A percentile compares a stretch with the other conserved stretches of the same genome.
Evolutionary conservation across 495 filamentous ascomycete genomes (phyloP).

Genomic region (Penicillium nucicola): DNA sequence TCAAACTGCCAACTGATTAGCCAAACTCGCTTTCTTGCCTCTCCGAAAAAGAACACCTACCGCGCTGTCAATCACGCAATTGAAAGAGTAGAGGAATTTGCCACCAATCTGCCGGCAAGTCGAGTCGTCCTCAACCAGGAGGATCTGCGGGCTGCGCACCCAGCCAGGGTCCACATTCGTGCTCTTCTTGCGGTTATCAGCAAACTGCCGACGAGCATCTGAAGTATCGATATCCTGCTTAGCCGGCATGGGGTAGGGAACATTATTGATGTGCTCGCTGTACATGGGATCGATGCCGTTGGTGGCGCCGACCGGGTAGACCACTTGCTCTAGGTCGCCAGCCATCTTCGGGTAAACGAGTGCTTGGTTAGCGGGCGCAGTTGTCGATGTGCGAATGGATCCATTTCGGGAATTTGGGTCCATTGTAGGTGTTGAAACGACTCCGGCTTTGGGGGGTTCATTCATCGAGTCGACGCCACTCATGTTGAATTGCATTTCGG

Average conservation of each 20-base stretch:
- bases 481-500: slow-evolving; percentile 72
- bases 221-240: slow-evolving; percentile 49
- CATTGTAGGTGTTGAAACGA: slow-evolving; percentile 39
- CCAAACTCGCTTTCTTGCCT: slow-evolving; percentile 23
- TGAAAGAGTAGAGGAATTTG: slow-evolving; percentile 87
- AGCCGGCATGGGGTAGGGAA: slow-evolving; percentile 73
- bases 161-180: slow-evolving; percentile 71
- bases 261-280: slow-evolving; percentile 88
- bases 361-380: slow-evolving; percentile 48
- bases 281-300: slow-evolving; percentile 94
- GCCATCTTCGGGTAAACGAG: slow-evolving; percentile 52
- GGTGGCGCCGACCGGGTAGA: slow-evolving; percentile 86
- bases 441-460: slow-evolving; percentile 60
- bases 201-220: slow-evolving; percentile 46
- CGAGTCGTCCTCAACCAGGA: slow-evolving; percentile 93
- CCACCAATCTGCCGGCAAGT: slow-evolving; percentile 92
- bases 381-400: slow-evolving; percentile 39
- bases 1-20: slow-evolving; percentile 59
- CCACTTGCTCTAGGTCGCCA: slow-evolving; percentile 72
- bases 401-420: slow-evolving; percentile 39
- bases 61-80: slow-evolving; percentile 85
- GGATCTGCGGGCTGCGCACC: slow-evolving; percentile 76
- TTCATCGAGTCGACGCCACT: slow-evolving; percentile 73
- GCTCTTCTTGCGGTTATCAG: slow-evolving; percentile 65
- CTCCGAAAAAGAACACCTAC: slow-evolving; percentile 51